Base-by-base conservation (phyloP, 73 alveolate species). In the Tetrahymena thermophila region DNA sequence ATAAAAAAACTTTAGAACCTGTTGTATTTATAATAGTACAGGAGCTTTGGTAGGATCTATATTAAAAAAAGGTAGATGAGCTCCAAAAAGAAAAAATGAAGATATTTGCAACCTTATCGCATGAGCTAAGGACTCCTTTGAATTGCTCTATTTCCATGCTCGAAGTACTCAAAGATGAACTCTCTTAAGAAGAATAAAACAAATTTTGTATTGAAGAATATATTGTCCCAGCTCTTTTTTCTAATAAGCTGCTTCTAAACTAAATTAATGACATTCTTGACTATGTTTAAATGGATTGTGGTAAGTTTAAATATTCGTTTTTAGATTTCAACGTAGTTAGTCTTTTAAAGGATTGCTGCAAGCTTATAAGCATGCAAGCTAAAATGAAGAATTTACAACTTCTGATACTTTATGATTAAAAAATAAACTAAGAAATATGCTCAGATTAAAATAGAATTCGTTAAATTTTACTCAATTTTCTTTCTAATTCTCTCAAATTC, bases 91-190 rank as follows among this genome's bases (percentile, higher is more conserved):
- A 71, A 21, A 71, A 71, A 71, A 71, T 71, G 89, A 71, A 13
- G 11, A 71, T 71, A 25, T 71, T 71, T n/a, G 89, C 43, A 0
- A 71, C 97, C 0, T 84, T 95, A n/a, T 85, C 95, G 1, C 97
- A 95, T 89, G 97, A 95, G 55, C 84, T 95, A 34, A 50, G 97
- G 55, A 95, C 97, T 34, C 97, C 97, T 34, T 85, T 95, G 34
- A 95, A 95, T 85, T 95, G 97, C 89, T 89, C 95, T 31, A 28
- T 95, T 17, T 95, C 93, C 34, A 21, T 95, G 37, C 43, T 95
- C 16, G 84, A 89, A 34, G 85, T 89, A 13, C 34, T 89, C 43
- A 93, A 50, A 34, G 44, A 85, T 35, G 42, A 85, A 43, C 43
- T 89, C 15, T 71, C 35, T 19, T 25, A n/a, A 5, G 35, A 71